These are phyloP conservation scores for Rubus idaeus DNA, from an alignment of 306 rosid species.

Conservation along the genomic window DNA sequence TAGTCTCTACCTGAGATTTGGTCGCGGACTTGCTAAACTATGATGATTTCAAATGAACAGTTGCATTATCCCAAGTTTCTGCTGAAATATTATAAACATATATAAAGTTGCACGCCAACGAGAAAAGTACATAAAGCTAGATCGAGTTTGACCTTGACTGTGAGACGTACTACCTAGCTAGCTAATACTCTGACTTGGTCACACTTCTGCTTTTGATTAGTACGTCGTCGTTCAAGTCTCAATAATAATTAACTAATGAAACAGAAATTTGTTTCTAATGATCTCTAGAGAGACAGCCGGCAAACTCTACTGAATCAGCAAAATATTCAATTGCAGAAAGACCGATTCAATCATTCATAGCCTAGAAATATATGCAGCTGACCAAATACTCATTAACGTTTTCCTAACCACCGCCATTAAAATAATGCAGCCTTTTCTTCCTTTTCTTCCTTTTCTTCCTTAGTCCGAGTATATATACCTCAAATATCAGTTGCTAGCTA, in stretches of 20 bases:
- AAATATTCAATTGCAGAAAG: neutral
- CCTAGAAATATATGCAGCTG: slow-evolving; percentile 1
- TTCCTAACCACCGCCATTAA: neutral
- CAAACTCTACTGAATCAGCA: neutral
- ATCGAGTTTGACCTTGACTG: neutral
- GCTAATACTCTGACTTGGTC: neutral
- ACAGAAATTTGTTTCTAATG: neutral
- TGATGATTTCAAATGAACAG: neutral
- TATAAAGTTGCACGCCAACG: neutral
- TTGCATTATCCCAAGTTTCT: neutral
- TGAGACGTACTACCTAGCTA: neutral
- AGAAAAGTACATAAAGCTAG: slow-evolving; percentile 4
- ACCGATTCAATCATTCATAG: neutral
- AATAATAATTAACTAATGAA: neutral
- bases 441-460: neutral
- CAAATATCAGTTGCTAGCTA: neutral
- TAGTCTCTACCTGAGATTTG: neutral
- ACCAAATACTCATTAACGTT: neutral
- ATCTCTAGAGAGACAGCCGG: slow-evolving; percentile 4
- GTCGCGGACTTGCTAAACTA: neutral
- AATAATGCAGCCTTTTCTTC: neutral
- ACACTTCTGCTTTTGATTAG: neutral
- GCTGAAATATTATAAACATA: neutral
- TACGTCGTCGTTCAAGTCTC: neutral
- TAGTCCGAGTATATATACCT: neutral